Evolutionary conservation across 2,329 filamentous ascomycete species (phyloP).

Genomic region (Aspergillus fumigatiaffinis): DNA sequence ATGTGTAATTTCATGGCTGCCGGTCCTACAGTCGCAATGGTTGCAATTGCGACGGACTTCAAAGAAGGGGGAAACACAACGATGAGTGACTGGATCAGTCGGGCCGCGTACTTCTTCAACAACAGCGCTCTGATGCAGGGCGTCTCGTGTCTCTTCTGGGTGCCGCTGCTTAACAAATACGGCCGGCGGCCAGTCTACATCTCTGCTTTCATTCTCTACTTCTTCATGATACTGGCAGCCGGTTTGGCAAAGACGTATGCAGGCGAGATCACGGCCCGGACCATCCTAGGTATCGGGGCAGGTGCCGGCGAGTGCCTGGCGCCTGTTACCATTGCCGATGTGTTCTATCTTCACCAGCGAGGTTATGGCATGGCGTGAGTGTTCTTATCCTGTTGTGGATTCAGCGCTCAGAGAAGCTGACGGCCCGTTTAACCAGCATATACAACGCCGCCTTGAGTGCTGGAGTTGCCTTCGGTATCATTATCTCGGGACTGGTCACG

Average conservation of each 20-base stretch:
- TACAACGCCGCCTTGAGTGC: conserved; percentile 19
- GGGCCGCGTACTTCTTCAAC: conserved; percentile 55
- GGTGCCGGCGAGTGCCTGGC: conserved; percentile 50
- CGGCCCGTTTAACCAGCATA: conserved; percentile 24
- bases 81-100: conserved; percentile 25
- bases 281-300: conserved; percentile 51
- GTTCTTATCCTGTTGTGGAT: conserved; percentile 7
- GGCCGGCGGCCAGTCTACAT: conserved; percentile 33
- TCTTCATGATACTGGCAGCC: conserved; percentile 30
- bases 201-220: conserved; percentile 25
- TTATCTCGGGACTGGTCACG: conserved; percentile 30
- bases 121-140: conserved; percentile 51
- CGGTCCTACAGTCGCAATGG: conserved; percentile 52
- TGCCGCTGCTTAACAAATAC: conserved; percentile 37
- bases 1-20: conserved; percentile 57
- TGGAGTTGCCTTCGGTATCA: conserved; percentile 23
- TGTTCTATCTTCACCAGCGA: conserved; percentile 57
- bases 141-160: conserved; percentile 34
- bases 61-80: no score
- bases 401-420: conserved; percentile 26
- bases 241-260: conserved; percentile 29
- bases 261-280: conserved; percentile 40
- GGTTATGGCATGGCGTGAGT: conserved; percentile 23
- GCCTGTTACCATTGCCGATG: conserved; percentile 51
- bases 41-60: conserved; percentile 47